Base-by-base conservation (phyloP, 352 stramenopile genomes). In the Phytophthora brassicae region DNA sequence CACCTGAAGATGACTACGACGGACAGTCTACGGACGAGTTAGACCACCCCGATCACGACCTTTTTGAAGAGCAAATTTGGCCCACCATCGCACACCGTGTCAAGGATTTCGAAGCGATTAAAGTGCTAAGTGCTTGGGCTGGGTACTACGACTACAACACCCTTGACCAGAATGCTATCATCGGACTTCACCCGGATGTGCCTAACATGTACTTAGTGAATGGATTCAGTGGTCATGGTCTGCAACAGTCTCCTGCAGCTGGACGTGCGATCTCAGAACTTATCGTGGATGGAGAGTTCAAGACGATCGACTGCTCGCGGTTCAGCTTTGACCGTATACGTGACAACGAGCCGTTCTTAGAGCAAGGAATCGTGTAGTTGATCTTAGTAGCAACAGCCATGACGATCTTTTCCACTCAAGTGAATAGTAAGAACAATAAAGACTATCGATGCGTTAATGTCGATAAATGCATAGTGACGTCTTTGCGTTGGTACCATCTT, bases 141-240 rank as follows among this genome's bases (percentile, higher is more conserved):
- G 86, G 86, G 7, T 95, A 84, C 66, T 95, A 95, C 66, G 86
- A 95, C 56, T 95, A 88, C 78, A 93, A 95, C 70, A 92, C 82
- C 16, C 87, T 93, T 24, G 86, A 95, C 66, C 86, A 94, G 73
- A 94, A 94, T 43, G 86, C 84, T 14, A 93, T 95, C 66, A 90
- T 95, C 22, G 86, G 79, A 28, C 49, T 80, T 26, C 86, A 95
- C 47, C 80, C 84, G 11, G 82, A 93, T 48, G 73, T 93, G 20
- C 72, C 81, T 0, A 95, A 95, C 57, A 79, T 95, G 68, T 91
- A 87, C 59, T 68, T 92, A 8, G 74, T 90, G 57, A 95, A 95
- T 59, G 86, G 86, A 45, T 95, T 95, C 59, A 93, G 84, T 31
- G 86, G 86, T 9, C 86, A 95, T 46, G 86, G 86, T 0, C 68